Evolutionary conservation across 805 yeast species (phyloP).

Genomic region (Millerozyma acaciae): DNA sequence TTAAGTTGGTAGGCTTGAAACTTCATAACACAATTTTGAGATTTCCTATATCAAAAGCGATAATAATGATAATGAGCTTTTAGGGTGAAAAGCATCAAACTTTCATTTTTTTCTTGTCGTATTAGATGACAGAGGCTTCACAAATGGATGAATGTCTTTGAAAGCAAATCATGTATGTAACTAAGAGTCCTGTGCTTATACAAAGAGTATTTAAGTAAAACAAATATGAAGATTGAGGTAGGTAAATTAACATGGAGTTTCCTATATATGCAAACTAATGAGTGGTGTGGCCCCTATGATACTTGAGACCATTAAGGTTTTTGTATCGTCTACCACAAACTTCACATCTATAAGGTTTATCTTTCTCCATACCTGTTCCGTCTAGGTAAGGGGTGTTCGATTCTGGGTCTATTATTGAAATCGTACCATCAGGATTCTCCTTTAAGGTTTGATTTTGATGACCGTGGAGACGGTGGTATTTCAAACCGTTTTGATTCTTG

Average conservation of each 20-base stretch:
- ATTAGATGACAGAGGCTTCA: no score
- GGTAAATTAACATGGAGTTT: no score
- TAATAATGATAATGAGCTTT: no score
- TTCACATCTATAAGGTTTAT: constrained; percentile 97
- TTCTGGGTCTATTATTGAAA: constrained; percentile 88
- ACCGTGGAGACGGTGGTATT: constrained; percentile 93
- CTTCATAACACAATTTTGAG: no score
- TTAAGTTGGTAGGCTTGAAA: not conserved
- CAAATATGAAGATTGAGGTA: no score
- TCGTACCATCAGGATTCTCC: constrained; percentile 89
- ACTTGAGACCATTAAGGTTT: constrained; percentile 92
- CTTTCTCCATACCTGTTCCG: constrained; percentile 93
- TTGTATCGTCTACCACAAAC: constrained; percentile 97
- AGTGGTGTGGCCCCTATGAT: constrained; percentile 97
- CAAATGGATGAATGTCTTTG: no score
- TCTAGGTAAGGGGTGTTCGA: constrained; percentile 86
- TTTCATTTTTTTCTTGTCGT: no score
- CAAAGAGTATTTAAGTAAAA: no score
- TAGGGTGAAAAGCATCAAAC: no score
- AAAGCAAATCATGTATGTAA: no score
- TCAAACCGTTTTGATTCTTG: constrained; percentile 95
- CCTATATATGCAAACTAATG: constrained; percentile 47
- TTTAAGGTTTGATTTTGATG: constrained; percentile 93
- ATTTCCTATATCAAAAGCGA: no score
- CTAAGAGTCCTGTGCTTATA: no score